A percentile compares a stretch with the other conserved stretches of the same genome.
phyloP scores from a whole-genome alignment of 2,329 filamentous ascomycete species.

The Dothideomycetidae sp. region DNA sequence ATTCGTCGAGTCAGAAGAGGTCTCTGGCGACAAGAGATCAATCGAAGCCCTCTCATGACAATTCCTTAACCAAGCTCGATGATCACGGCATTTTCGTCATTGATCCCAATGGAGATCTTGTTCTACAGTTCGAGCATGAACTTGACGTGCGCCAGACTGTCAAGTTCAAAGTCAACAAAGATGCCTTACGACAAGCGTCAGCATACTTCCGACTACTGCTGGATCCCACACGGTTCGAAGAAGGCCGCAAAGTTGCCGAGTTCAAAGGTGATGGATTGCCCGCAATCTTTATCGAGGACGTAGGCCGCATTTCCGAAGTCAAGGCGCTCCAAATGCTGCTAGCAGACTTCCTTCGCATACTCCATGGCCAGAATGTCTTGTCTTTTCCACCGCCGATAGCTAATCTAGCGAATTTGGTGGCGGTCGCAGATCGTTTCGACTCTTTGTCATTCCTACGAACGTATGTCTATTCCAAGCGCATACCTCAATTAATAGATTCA shows the following conservation, averaged over 20 bases:
- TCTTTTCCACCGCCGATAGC: conserved; percentile 35
- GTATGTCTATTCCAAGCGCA: conserved; percentile 36
- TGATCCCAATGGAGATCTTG: conserved; percentile 44
- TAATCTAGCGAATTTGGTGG: conserved; percentile 52
- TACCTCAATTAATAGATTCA: conserved; percentile 28
- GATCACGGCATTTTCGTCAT: conserved; percentile 31
- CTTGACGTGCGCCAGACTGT: conserved; percentile 38
- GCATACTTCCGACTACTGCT: conserved; percentile 58
- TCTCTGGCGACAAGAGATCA: not conserved
- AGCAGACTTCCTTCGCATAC: conserved; percentile 50
- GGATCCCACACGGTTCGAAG: conserved; percentile 47
- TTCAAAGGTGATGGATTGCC: conserved; percentile 46
- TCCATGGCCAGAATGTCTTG: conserved; percentile 43
- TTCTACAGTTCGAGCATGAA: conserved; percentile 53
- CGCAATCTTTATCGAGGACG: conserved; percentile 47
- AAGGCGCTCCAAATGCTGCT: conserved; percentile 39
- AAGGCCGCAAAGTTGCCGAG: conserved; percentile 42
- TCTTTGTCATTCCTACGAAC: conserved; percentile 42
- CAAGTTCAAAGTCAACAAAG: conserved; percentile 47
- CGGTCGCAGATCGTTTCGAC: conserved; percentile 62
- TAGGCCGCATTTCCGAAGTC: conserved; percentile 54
- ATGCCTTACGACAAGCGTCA: conserved; percentile 44
- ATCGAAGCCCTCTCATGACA: too few relatives aligned
- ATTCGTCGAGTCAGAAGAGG: not conserved
- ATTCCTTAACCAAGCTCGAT: too few relatives aligned